Percentiles rank a stretch among this genome's conserved stretches.
Evolutionary conservation across 2,329 filamentous ascomycete genomes (phyloP).

Genomic region (Macrophomina pseudophaseolina): DNA sequence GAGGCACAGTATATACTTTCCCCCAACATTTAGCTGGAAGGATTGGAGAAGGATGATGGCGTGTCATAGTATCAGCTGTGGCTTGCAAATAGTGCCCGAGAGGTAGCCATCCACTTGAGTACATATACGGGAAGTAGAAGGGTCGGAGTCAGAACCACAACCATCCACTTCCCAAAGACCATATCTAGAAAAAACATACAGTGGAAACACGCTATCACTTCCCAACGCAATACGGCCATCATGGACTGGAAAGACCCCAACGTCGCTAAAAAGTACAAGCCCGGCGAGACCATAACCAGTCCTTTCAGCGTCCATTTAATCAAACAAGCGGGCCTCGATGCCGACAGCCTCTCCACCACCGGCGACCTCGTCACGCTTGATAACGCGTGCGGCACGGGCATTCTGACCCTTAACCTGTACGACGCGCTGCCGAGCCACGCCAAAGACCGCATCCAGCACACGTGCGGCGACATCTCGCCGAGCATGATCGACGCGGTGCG

Average conservation of each 20-base stretch:
- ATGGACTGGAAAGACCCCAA: constrained; percentile 28
- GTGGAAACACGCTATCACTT: too few relatives aligned
- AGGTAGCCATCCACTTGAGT: not conserved
- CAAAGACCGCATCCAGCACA: constrained; percentile 51
- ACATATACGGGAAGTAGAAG: not conserved
- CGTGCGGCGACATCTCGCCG: constrained; percentile 57
- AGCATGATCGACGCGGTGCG: constrained; percentile 50
- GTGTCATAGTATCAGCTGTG: not conserved
- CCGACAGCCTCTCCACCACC: constrained; percentile 21
- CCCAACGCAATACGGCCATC: not conserved
- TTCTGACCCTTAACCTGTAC: constrained; percentile 55
- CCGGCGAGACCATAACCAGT: constrained; percentile 39
- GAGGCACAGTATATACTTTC: not conserved
- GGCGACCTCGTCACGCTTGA: constrained; percentile 51
- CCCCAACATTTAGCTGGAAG: not conserved
- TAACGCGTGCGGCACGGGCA: constrained; percentile 59
- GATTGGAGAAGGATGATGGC: too few relatives aligned
- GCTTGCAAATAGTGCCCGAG: not conserved
- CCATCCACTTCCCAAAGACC: too few relatives aligned
- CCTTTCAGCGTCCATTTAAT: constrained; percentile 39
- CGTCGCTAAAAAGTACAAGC: constrained; percentile 36
- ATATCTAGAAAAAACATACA: too few relatives aligned
- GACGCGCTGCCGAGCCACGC: constrained; percentile 44
- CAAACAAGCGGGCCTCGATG: constrained; percentile 36
- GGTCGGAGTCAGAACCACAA: too few relatives aligned